Evolutionary conservation across 2,329 filamentous ascomycete species (phyloP).

Genomic region (Byssochlamys sp.): DNA sequence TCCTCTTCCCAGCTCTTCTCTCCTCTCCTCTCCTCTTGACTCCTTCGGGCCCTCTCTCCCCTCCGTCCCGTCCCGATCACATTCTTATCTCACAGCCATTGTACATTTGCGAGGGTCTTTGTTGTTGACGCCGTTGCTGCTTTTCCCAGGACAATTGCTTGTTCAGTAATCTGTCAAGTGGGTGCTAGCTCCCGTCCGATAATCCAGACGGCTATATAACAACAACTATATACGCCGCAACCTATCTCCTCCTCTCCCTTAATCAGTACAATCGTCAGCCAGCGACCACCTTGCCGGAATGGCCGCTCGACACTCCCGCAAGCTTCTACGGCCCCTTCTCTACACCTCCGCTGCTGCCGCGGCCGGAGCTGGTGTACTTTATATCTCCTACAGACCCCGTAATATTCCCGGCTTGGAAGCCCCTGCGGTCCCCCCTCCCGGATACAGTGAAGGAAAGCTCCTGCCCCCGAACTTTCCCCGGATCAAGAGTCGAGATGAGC

Average conservation of each 20-base stretch:
- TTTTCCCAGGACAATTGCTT: neutral
- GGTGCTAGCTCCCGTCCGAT: neutral
- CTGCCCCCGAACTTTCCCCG: conserved; percentile 43
- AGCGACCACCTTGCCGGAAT: conserved; percentile 15
- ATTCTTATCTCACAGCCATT: neutral
- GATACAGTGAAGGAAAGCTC: conserved; percentile 51
- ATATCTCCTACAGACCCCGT: conserved; percentile 53
- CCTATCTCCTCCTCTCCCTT: neutral
- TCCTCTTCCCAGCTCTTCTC: neutral
- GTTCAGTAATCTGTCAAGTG: neutral
- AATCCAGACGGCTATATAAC: neutral
- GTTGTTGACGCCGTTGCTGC: neutral
- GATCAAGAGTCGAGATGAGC: conserved; percentile 42
- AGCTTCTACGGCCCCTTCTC: conserved; percentile 48
- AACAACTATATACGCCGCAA: neutral
- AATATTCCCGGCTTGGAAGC: conserved; percentile 56
- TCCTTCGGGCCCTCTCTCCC: neutral
- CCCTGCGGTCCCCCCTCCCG: conserved; percentile 54
- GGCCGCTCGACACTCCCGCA: conserved; percentile 35
- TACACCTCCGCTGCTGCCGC: conserved; percentile 49
- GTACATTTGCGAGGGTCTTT: neutral
- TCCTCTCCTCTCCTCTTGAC: neutral
- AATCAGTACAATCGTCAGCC: neutral
- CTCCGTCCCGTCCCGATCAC: neutral
- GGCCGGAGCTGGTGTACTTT: conserved; percentile 48